Base-by-base conservation (phyloP, 1,284 basidiomycete genomes). In the Apiotrichum veenhuisii region DNA sequence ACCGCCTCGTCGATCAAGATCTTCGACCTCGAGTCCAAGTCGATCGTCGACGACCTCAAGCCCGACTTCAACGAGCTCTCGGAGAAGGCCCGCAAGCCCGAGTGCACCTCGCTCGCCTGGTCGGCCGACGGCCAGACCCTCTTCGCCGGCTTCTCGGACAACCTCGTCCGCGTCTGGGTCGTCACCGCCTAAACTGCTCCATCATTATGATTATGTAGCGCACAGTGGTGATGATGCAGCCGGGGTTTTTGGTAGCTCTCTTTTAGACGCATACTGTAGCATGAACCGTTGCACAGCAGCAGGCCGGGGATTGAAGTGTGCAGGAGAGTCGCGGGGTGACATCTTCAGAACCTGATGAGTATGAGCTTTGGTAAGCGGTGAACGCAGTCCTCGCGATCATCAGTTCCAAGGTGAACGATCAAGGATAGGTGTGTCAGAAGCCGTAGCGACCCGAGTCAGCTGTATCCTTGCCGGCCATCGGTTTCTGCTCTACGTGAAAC, bases 1-100 rank as follows among this genome's bases (percentile, higher is more conserved):
- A 98, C 96, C 65, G 85, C 92, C 63, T 91, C 88, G 75, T 96
- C 91, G 80, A 91, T 98, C 82, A 98, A 98, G 84, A 98, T 97
- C 80, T 97, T 97, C 77, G 93, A 97, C 79, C 83, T 96, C 57
- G 92, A 96, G 86, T 91, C 88, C 87, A 95, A 95, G 92, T 91
- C 90, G 48, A 97, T 98, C 76, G 95, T 98, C 65, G 96, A 98
- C 74, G 94, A 98, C 82, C 89, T 98, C 83, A 65, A 69, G 69
- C 91, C 92, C 61, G 88, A 92, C 71, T 93, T 90, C 76, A 87
- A 89, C 71, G 72, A 69, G 54, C 83, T 87, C 64, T 82, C 85
- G 65, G 86, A 87, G 68, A 86, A 87, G 68, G 84, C 88, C 52
- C 85, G 86, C 72, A 89, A 91, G 72, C 94, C 96, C 47, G 91